phyloP scores from a whole-genome alignment of 2,329 filamentous ascomycete genomes.

The Dactylellina parvicollis region DNA sequence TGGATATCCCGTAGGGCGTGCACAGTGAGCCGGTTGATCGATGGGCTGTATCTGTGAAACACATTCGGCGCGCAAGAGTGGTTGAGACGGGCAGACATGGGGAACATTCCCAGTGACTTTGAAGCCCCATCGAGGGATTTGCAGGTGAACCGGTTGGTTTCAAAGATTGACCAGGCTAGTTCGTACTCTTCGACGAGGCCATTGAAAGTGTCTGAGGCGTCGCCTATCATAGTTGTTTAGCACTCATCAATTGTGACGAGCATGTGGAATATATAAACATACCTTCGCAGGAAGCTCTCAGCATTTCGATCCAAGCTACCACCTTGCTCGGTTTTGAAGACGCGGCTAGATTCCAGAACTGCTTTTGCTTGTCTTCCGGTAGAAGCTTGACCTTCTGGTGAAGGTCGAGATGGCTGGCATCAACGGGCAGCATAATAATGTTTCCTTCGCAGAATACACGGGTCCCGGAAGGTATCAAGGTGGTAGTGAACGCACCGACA shows the following conservation, averaged over 20 bases:
- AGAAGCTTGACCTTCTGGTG: conserved; percentile 11
- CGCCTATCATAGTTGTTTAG: conserved; percentile 7
- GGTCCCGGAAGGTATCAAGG: conserved; percentile 23
- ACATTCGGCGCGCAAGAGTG: conserved; percentile 59
- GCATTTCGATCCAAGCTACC: conserved; percentile 32
- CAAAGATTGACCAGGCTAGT: conserved; percentile 47
- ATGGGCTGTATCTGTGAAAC: conserved; percentile 57
- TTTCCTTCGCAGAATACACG: conserved; percentile 47
- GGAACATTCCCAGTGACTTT: conserved; percentile 54
- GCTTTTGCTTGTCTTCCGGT: neutral
- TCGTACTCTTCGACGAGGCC: conserved; percentile 27
- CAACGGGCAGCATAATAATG: conserved; percentile 35
- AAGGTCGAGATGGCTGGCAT: conserved; percentile 29
- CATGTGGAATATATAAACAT: neutral
- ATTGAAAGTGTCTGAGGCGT: conserved; percentile 32
- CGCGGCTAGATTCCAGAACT: conserved; percentile 39
- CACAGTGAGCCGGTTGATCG: conserved; percentile 54
- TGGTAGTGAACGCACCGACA: conserved; percentile 31
- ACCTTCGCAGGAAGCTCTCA: conserved; percentile 26
- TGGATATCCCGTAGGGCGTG: conserved; percentile 57
- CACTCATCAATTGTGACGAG: neutral
- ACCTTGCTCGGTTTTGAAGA: conserved; percentile 38
- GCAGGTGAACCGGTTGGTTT: conserved; percentile 52
- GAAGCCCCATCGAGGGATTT: conserved; percentile 7
- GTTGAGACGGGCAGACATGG: conserved; percentile 58